phyloP scores from a whole-genome alignment of 2,329 filamentous ascomycete species.

The Phialophora macrospora region DNA sequence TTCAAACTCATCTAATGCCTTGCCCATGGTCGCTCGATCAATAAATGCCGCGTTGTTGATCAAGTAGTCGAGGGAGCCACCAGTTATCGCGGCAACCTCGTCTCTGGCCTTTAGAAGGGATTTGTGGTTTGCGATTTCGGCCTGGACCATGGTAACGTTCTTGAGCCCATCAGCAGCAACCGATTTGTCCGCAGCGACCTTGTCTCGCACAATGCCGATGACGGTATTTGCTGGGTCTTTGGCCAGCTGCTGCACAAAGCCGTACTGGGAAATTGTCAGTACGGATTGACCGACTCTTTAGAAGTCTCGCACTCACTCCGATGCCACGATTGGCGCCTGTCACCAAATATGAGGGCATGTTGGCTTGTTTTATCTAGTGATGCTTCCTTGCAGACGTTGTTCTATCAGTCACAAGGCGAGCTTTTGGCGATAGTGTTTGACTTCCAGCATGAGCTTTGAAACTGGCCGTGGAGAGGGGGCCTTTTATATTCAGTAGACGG shows the following conservation, averaged over 20 bases:
- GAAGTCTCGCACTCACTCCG: constrained; percentile 23
- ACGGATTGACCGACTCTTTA: not conserved
- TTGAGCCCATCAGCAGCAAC: constrained; percentile 47
- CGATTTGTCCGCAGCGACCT: constrained; percentile 51
- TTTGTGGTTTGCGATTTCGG: constrained; percentile 50
- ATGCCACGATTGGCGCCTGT: constrained; percentile 40
- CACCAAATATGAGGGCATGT: constrained; percentile 40
- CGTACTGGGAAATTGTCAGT: constrained; percentile 43
- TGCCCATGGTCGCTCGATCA: constrained; percentile 41
- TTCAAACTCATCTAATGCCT: constrained; percentile 45
- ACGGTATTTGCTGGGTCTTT: constrained; percentile 51
- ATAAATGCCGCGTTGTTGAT: constrained; percentile 57
- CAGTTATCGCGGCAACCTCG: constrained; percentile 37
- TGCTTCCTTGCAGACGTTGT: not conserved
- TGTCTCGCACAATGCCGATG: constrained; percentile 57
- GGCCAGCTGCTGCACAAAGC: constrained; percentile 56
- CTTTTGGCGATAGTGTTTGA: not conserved
- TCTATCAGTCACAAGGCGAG: not conserved
- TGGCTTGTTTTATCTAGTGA: not conserved
- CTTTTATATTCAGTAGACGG: constrained; percentile 4
- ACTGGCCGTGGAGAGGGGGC: not conserved
- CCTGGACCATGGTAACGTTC: constrained; percentile 56
- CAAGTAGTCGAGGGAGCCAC: constrained; percentile 54
- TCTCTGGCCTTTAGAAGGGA: constrained; percentile 45
- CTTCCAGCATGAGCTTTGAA: not conserved